Conservation (phyloP, 176 grass and related monocot species). For the Thalia dealbata region DNA sequence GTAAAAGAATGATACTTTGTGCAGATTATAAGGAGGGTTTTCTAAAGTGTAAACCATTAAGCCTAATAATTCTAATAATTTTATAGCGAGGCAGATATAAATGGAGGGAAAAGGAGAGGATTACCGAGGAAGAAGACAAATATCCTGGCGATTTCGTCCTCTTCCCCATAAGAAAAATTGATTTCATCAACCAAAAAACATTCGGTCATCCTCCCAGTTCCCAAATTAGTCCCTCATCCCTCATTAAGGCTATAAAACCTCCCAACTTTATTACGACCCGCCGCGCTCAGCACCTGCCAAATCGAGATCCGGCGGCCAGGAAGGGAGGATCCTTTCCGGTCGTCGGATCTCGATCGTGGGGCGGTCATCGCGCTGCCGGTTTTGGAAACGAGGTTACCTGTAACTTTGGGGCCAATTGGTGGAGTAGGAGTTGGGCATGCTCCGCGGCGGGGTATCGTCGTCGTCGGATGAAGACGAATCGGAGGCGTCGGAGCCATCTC, state of each 20-base stretch:
- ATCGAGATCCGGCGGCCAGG: background rate
- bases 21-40: no score
- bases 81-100: no score
- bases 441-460: slow-evolving; percentile 15
- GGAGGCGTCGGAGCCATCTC: slow-evolving; percentile 16
- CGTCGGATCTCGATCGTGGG: background rate
- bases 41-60: no score
- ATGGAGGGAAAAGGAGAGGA: background rate
- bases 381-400: slow-evolving; percentile 34
- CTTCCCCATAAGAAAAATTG: background rate
- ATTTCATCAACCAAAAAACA: background rate
- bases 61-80: no score
- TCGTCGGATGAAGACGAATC: slow-evolving; percentile 39
- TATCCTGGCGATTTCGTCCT: background rate
- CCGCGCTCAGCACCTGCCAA: background rate
- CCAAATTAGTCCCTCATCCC: background rate
- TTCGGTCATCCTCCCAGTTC: background rate
- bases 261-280: background rate
- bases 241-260: background rate
- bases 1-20: no score
- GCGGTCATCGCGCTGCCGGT: background rate
- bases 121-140: background rate
- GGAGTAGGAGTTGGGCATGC: slow-evolving; percentile 65
- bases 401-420: slow-evolving; percentile 92
- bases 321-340: background rate